Evolutionary conservation across 2,329 filamentous ascomycete genomes (phyloP), one percentile per base, ranked within the genome.

Genomic region (Cercospora canescens): DNA sequence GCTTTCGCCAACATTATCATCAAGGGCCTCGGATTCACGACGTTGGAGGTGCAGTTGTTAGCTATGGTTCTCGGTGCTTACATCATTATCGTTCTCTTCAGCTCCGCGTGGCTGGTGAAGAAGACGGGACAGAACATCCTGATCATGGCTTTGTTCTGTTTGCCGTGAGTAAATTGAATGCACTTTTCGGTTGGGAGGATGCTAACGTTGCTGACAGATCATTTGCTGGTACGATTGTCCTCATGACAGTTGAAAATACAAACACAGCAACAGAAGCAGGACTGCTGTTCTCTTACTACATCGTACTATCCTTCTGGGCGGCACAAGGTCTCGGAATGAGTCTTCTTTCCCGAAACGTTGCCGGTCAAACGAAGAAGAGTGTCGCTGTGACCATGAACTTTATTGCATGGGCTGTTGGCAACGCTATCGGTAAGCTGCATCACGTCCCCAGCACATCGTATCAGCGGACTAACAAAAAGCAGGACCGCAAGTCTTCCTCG

Each of bases 1-100:
- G 88, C 87, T 0, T 93, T 92, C 74, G 87, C 89, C 62, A 89
- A 89, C 69, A 89, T 93, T 71, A 89, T 94, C 72, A 91, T 93
- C 77, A 86, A 84, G 63, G 82, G 83, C n/a, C 88, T 93, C 65
- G 79, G 88, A 0, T 94, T 93, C 73, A 83, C 80, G 0, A 80
- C 81, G 0, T 81, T 92, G 6, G 80, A 93, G 76, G 92, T 90
- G 0, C 90, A 93, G 78, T 81, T 94, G 1, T 80, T 94, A 26
- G 86, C 89, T 41, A 92, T 93, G 89, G 90, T 92, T 0, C 81
- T 92, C 0, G 91, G 91, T 5, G 87, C 86, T 41, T 91, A 91
- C 70, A 92, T 93, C 71, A 91, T 93, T 67, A 81, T 89, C 56
- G 86, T 92, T 4, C 81, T 93, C 1, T 79, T 93, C 28, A 81